A percentile compares a stretch with the other conserved stretches of the same genome.
Evolutionary conservation across 441 rosid species (phyloP).

Genomic region (Corymbia citriodora): DNA sequence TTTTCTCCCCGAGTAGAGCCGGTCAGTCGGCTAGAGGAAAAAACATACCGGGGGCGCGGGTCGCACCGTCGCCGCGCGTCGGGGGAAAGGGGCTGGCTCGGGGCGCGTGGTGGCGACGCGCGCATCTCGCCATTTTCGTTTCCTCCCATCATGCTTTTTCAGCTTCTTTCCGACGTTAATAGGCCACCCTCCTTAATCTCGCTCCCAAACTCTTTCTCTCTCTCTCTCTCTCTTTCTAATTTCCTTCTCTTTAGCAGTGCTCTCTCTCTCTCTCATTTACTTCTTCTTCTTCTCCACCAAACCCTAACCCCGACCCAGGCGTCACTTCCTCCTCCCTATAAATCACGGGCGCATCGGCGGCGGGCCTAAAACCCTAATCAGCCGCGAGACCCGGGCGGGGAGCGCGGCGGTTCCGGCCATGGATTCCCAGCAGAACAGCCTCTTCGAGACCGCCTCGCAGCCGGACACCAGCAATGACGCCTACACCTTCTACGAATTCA

Average conservation of each 20-base stretch:
- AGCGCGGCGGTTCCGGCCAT: not conserved
- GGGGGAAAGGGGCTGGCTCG: not conserved
- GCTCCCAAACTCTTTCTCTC: not conserved
- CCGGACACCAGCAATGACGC: constrained; percentile 88
- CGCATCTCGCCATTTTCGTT: not conserved
- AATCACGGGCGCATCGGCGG: not conserved
- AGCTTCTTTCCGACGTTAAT: not conserved
- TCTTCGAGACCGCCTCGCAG: constrained; percentile 92
- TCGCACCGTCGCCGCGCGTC: not conserved
- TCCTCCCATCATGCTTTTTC: not conserved
- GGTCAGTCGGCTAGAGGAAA: not conserved
- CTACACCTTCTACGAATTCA: constrained; percentile 91
- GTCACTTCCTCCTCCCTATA: not conserved
- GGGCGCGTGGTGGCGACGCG: not conserved
- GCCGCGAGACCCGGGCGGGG: not conserved
- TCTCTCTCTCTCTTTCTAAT: not conserved
- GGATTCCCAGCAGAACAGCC: constrained; percentile 43
- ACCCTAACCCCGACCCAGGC: constrained; percentile 41
- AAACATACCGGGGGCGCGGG: not conserved
- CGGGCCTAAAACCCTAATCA: constrained; percentile 20
- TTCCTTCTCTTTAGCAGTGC: not conserved
- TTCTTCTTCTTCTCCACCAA: constrained; percentile 20
- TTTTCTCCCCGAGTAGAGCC: not conserved
- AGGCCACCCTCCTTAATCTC: not conserved
- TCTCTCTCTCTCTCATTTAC: not conserved